Conservation (phyloP, 352 stramenopile genomes). For the Peronospora farinosa region DNA sequence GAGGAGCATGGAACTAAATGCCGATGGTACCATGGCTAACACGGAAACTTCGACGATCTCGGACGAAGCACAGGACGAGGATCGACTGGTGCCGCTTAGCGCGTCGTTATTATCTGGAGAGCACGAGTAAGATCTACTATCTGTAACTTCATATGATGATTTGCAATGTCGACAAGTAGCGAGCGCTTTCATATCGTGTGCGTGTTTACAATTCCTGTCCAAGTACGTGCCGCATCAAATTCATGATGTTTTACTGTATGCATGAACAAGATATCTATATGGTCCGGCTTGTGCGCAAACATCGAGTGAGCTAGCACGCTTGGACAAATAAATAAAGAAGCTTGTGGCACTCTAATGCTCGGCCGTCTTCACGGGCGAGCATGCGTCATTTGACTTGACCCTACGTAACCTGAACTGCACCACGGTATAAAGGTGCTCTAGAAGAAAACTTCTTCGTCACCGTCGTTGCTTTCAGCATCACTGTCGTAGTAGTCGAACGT, state of each 20-base stretch:
- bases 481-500: slow-evolving; percentile 80
- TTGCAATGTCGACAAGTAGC: slow-evolving; percentile 9
- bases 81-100: slow-evolving; percentile 36
- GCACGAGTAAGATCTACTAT: slow-evolving; percentile 36
- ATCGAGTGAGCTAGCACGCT: not conserved
- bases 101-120: slow-evolving; percentile 46
- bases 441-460: slow-evolving; percentile 73
- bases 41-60: slow-evolving; percentile 9
- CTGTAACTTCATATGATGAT: slow-evolving; percentile 25
- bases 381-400: slow-evolving; percentile 21
- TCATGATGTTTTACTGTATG: slow-evolving; percentile 1
- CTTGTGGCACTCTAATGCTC: slow-evolving; percentile 19
- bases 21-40: slow-evolving; percentile 18
- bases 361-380: slow-evolving; percentile 14
- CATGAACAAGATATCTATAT: slow-evolving; percentile 23
- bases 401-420: slow-evolving; percentile 1
- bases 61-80: slow-evolving; percentile 35
- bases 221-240: not conserved
- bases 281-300: slow-evolving; percentile 17
- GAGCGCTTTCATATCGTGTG: slow-evolving; percentile 14
- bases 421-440: slow-evolving; percentile 17
- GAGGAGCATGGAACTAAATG: slow-evolving; percentile 45
- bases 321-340: slow-evolving; percentile 26
- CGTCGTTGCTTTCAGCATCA: slow-evolving; percentile 57
- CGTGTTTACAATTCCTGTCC: slow-evolving; percentile 5